Evolutionary conservation across 2,329 filamentous ascomycete genomes (phyloP), one percentile per base, ranked within the genome.

Genomic region (Ophiostoma angusticollis): DNA sequence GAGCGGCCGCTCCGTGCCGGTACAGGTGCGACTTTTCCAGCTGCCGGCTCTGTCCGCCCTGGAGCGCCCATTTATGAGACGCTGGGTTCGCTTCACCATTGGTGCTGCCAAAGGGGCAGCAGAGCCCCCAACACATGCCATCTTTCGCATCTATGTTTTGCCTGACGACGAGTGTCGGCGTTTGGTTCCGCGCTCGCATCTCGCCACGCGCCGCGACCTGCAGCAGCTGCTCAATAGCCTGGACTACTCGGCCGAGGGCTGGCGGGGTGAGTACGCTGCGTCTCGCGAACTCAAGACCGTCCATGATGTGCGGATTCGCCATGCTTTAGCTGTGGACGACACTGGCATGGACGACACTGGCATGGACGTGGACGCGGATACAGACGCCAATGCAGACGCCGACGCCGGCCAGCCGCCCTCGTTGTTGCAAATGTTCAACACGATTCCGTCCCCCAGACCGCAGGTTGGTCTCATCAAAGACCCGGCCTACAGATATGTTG

Each of bases 361-460:
- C 9, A 35, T 5, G 1, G 13, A 6, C 25, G 11, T 6, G n/a
- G 33, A 6, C 17, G 23, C n/a, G 22, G 19, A 18, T 5, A 6
- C 2, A 4, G 39, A n/a, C 9, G 7, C 2, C 13, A 16, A 35
- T 2, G 43, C 52, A 5, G 49, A 52, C 1, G 19, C 9, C 9
- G 18, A 22, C 9, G 13, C 3, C 8, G 37, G 19, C 5, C 59
- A 70, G 14, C 55, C 67, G 9, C 52, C 61, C 2, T 78, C 79
- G 0, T 58, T 87, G 1, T 72, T 84, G 34, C 68, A 78, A 21
- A 60, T 85, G 33, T 87, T 87, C 64, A 87, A 87, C 54, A 73
- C 62, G 3, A 65, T 87, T 1, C 74, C 78, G 0, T 83, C 81
- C 0, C 83, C 83, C 0, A 54, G 62, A 3, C 81, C 83, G 2